Base-by-base conservation (phyloP, 345 rosid species). In the Pistacia vera region DNA sequence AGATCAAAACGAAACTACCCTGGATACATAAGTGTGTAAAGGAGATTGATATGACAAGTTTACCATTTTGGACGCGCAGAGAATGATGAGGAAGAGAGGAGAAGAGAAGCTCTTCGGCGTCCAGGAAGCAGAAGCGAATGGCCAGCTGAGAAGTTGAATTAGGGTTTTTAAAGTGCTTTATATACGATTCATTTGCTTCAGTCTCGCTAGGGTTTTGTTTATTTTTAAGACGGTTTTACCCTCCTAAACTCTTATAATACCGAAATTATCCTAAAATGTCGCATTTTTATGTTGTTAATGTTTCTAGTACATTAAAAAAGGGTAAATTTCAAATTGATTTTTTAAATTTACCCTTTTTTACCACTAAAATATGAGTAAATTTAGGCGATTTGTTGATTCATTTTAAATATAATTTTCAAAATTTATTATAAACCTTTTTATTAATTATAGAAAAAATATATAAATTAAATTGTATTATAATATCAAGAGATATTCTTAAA, bases 51-150 rank as follows among this genome's bases (percentile, higher is more conserved):
- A 63, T 6, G 51, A 11, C 11, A n/a, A 9, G 46, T 1, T 28
- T 61, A 81, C 82, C 85, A 82, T 82, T 38, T 71, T 78, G 20
- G 64, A 75, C 52, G 81, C 65, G 81, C 65, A 36, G 70, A 60
- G 80, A 66, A 54, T 41, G 46, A 41, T 41, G 41, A 28, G 62
- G 16, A 55, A 35, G 64, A 22, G 63, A 64, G 71, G 36, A 16
- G 20, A 18, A 20, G 14, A 13, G 33, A 82, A 35, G 75, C 77
- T 63, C 64, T 75, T 78, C 61, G 65, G 63, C 65, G 57, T 8
- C 51, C 5, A 4, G 52, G 70, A 44, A 30, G 75, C 66, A 11
- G 66, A 57, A 56, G 46, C 55, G 25, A 18, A 35, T 66, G 18
- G 57, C 71, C 71, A 22, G 17, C 14, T 18, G 59, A 63, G 71